Evolutionary conservation across 345 rosid genomes (phyloP), one percentile per base, ranked within the genome.

Genomic region (Salix suchowensis): DNA sequence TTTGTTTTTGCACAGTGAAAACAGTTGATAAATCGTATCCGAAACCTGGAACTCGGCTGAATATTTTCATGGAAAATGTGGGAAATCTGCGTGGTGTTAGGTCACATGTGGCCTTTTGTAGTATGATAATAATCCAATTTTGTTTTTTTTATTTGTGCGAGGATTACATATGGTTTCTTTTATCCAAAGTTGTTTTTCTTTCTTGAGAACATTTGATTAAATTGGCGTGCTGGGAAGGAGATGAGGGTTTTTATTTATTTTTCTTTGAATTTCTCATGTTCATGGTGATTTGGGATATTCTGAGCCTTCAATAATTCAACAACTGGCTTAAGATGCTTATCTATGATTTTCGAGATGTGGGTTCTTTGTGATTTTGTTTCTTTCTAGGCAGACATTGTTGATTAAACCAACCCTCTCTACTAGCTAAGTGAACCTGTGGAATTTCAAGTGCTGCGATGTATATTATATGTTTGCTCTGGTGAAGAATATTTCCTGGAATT

Each of bases 11-110:
- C 75, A 69, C 88, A 2, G 70, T 92, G 37, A 84, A 77, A 73
- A 76, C 93, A 77, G 62, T 88, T 24, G 97, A 93, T 76, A 91
- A 87, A 55, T 80, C 94, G 1, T 77, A 79, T 67, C 68, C 76
- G 12, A 77, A 71, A 60, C 81, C 71, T 76, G 95, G 93, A 71
- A 74, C 93, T 72, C 48, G 86, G 1, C 89, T 88, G n/a, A 88
- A 82, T 75, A 13, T 82, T 24, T 24, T n/a, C n/a, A n/a, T n/a
- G n/a, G n/a, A n/a, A n/a, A n/a, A n/a, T n/a, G n/a, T n/a, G n/a
- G n/a, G n/a, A n/a, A n/a, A n/a, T n/a, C n/a, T n/a, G n/a, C n/a
- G n/a, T n/a, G n/a, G n/a, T n/a, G n/a, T n/a, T n/a, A n/a, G n/a
- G n/a, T n/a, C n/a, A n/a, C 61, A 16, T 46, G 2, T 14, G 34